phyloP scores from a whole-genome alignment of 108 stramenopile species.

The Mayamaea pseudoterrestris region DNA sequence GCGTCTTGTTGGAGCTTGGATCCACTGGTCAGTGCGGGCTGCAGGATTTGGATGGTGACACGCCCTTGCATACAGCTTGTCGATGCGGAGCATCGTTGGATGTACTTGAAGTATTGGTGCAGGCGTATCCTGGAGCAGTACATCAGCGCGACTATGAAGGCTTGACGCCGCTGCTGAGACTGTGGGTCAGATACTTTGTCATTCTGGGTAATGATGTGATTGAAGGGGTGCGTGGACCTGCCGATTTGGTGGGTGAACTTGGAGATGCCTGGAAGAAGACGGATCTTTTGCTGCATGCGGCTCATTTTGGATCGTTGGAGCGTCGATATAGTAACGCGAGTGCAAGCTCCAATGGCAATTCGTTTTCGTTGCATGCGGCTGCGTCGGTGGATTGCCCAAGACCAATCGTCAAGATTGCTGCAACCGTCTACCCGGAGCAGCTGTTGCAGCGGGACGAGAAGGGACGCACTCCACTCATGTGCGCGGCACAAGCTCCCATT shows the following conservation, averaged over 20 bases:
- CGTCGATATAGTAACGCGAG: no score
- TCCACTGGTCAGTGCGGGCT: conserved; percentile 22
- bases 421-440: conserved; percentile 28
- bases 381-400: conserved; percentile 48
- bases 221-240: conserved; percentile 19
- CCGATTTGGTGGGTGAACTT: conserved; percentile 37
- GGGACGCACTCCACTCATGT: conserved; percentile 31
- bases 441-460: conserved; percentile 27
- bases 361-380: conserved; percentile 34
- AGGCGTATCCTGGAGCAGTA: conserved; percentile 33
- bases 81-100: conserved; percentile 53
- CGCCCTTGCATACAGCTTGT: conserved; percentile 54
- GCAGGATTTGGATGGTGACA: conserved; percentile 55
- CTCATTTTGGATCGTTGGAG: not conserved
- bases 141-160: conserved; percentile 47
- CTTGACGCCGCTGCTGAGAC: conserved; percentile 36
- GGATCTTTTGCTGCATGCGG: conserved; percentile 24
- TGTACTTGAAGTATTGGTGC: conserved; percentile 28
- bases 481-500: conserved; percentile 36
- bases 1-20: conserved; percentile 21
- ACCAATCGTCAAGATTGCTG: conserved; percentile 43
- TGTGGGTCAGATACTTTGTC: conserved; percentile 57
- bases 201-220: conserved; percentile 44
- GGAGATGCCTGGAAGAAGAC: conserved; percentile 49
- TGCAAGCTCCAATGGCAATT: no score